phyloP scores from a whole-genome alignment of 208 protist species.

The Leishmania lainsoni region DNA sequence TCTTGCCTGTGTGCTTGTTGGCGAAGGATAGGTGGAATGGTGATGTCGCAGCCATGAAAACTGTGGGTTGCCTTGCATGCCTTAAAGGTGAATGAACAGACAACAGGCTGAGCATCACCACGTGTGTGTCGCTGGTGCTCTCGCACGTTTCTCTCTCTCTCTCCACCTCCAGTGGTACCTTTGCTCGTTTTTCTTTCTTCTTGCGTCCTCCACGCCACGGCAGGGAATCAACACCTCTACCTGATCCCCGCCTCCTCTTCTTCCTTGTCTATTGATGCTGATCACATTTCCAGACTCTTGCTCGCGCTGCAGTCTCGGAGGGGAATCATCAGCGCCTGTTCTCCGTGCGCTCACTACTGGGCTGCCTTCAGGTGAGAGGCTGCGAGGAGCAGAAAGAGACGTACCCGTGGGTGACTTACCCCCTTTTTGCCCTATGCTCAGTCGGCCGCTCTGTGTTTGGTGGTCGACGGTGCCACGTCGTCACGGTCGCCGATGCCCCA shows the following conservation, averaged over 20 bases:
- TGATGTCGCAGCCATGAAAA: not conserved
- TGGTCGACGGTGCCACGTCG: not conserved
- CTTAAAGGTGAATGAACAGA: not conserved
- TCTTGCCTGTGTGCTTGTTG: not conserved
- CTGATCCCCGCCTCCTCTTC: not conserved
- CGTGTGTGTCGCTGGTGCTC: not conserved
- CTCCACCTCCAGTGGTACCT: not conserved
- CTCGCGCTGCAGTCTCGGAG: not conserved
- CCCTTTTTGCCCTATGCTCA: not conserved
- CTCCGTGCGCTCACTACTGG: not conserved
- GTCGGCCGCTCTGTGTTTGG: not conserved
- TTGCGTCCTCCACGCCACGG: not conserved
- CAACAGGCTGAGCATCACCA: not conserved
- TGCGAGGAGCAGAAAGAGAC: not conserved
- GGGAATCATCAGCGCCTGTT: not conserved
- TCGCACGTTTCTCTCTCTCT: constrained; percentile 1
- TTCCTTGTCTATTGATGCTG: not conserved
- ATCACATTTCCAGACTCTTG: not conserved
- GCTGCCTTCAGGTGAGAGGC: not conserved
- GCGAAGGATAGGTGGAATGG: not conserved
- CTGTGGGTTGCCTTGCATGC: not conserved
- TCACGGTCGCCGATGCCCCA: not conserved
- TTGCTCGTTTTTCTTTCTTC: too few species aligned
- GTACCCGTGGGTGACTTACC: not conserved
- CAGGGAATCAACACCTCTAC: not conserved